Evolutionary conservation across 345 rosid genomes (phyloP), one percentile per base, ranked within the genome.

Genomic region (Orychophragmus violaceus): DNA sequence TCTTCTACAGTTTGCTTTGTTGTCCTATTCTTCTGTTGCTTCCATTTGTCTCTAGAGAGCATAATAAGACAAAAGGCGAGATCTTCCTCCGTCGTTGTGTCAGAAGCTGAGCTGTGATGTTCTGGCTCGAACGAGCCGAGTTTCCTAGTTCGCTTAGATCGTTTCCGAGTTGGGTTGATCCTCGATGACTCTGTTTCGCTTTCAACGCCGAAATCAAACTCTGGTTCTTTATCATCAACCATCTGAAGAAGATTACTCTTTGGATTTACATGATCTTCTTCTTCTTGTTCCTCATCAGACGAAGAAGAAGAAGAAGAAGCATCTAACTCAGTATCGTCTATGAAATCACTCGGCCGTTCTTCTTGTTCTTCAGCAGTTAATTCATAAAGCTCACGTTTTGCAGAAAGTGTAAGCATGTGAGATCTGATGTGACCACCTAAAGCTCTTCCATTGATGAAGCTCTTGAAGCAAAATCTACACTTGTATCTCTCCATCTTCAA

Each of bases 51-150:
- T 67, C 91, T 80, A 0, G 97, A 94, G 5, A 94, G 87, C 96
- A 94, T 83, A 87, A 94, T 85, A 28, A 94, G 95, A 74, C 95
- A 90, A 76, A 88, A 81, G 19, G 99, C 99, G 2, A 94, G 86
- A 74, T 87, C 96, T 77, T 90, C 93, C 57, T 90, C 97, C 0
- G 95, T 82, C 1, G 95, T 84, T 1, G 88, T 80, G 19, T 84
- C 86, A 8, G 99, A 90, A 77, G 87, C 77, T 52, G 95, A 87
- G 75, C 99, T 88, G 64, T 76, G 80, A 65, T 89, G 90, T 58
- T 90, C 97, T 4, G 81, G 78, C 76, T 83, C 66, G 6, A 74
- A 68, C 27, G 69, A 67, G 53, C 74, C 77, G 13, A 74, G 76
- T 53, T 71, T 76, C 60, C 86, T 62, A 33, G 80, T 70, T 49